Conservation (phyloP, 2,329 filamentous ascomycete genomes). For the Curvularia verruculosa region DNA sequence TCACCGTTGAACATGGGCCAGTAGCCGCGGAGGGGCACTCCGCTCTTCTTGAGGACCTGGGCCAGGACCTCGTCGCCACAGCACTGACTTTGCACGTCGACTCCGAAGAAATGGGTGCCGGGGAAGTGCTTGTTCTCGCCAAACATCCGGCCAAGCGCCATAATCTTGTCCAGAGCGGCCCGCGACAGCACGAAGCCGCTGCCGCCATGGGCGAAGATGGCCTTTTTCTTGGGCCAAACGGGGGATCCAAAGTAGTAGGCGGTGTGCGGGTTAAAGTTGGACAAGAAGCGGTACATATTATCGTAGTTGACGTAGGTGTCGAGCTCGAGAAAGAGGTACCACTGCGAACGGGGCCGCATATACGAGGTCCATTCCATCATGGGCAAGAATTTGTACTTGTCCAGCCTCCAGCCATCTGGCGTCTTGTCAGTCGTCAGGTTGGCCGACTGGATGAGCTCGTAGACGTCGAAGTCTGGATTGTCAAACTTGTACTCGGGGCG, state of each 20-base stretch:
- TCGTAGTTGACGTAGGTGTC: constrained; percentile 49
- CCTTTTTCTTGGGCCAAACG: constrained; percentile 43
- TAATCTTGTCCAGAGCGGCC: constrained; percentile 56
- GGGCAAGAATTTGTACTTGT: constrained; percentile 65
- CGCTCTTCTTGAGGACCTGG: constrained; percentile 47
- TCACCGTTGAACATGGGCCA: constrained; percentile 57
- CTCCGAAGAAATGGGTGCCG: constrained; percentile 47
- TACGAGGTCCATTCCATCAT: constrained; percentile 59
- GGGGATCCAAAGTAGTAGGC: constrained; percentile 51
- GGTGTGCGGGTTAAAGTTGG: constrained; percentile 44
- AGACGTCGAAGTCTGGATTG: constrained; percentile 60
- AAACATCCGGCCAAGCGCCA: constrained; percentile 48
- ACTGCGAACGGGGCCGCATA: constrained; percentile 40
- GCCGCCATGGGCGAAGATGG: constrained; percentile 52
- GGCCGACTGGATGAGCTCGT: constrained; percentile 53
- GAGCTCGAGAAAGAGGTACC: constrained; percentile 48
- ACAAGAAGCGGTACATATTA: constrained; percentile 50
- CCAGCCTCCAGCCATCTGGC: constrained; percentile 60
- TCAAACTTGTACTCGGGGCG: constrained; percentile 47
- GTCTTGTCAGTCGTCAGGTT: constrained; percentile 51
- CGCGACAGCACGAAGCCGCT: constrained; percentile 54
- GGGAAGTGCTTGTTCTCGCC: constrained; percentile 40
- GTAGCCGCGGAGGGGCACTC: constrained; percentile 45
- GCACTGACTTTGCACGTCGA: constrained; percentile 42
- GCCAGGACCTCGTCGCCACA: constrained; percentile 50